Base-by-base conservation (phyloP, 805 yeast species). In the Ogataea saltuana region DNA sequence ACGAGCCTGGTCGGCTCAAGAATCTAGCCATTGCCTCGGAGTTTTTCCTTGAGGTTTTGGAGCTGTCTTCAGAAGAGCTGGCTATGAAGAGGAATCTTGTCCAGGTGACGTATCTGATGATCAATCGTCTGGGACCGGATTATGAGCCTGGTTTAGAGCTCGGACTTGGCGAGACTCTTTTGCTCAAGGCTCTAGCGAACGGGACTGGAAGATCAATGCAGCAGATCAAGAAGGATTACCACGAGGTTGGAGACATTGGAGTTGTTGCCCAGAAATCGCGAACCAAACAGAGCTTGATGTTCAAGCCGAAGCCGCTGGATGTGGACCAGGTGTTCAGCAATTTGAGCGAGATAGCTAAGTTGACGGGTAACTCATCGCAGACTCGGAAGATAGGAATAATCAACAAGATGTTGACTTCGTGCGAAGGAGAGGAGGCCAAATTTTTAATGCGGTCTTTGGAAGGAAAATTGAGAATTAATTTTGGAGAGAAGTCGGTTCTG, bases 61-160 rank as follows among this genome's bases (percentile, higher is more conserved):
- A 72, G 20, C n/a, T n/a, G n/a, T 70, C 75, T 33, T 72, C 78
- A 33, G 78, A 81, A 5, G 49, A 55, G 5, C 36, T 48, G 3
- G 42, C 49, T 22, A 50, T 48, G 6, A 46, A 51, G 5, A 49
- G 51, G 16, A 78, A 75, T 33, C 65, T 93, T 41, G 73, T 87
- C 6, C 80, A 78, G 42, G 81, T 88, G 1, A 85, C 90, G 1
- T 93, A 91, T 55, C 72, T 93, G 13, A 85, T 86, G 65, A 89
- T 91, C 60, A 91, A 91, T 61, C 71, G 91, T 48, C 68, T 90
- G 8, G 97, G 97, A 0, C 99, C 99, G 0, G 99, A 93, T 61
- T 93, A 93, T 59, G 96, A 88, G 59, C 67, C 67, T 0, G 97
- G 95, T 22, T 68, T 91, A 44, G 99, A 93, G 59, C 70, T 93